Evolutionary conservation across 352 stramenopile species (phyloP).

Genomic region (Discostella stelligera): DNA sequence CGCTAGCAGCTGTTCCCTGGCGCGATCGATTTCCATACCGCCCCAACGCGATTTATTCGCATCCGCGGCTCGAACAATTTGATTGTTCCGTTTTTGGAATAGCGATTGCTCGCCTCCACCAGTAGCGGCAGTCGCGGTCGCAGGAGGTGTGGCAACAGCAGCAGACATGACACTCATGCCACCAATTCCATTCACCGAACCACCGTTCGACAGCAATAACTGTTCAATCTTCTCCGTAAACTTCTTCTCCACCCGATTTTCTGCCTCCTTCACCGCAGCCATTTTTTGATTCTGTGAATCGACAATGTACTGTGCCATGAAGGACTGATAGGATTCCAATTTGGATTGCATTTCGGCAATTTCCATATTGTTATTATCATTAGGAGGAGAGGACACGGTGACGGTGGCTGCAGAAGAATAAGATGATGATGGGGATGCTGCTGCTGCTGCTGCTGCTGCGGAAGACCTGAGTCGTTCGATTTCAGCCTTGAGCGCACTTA

Average conservation of each 20-base stretch:
- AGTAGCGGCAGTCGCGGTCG: neutral
- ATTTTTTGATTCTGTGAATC: constrained; percentile 69
- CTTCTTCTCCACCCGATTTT: constrained; percentile 52
- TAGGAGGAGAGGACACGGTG: neutral
- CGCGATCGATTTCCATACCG: constrained; percentile 35
- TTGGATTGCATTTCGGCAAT: constrained; percentile 45
- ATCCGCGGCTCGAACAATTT: constrained; percentile 17
- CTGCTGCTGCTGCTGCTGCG: no score
- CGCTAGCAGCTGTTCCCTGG: neutral
- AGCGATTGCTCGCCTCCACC: neutral
- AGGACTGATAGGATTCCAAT: constrained; percentile 65
- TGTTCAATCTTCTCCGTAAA: constrained; percentile 53
- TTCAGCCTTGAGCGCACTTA: constrained; percentile 55
- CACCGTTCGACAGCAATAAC: constrained; percentile 14
- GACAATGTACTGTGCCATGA: constrained; percentile 75
- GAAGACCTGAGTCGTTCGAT: constrained; percentile 30
- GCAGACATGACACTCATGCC: neutral
- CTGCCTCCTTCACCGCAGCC: constrained; percentile 51
- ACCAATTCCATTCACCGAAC: neutral
- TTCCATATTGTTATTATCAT: neutral
- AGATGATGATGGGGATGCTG: neutral
- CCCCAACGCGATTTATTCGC: constrained; percentile 37
- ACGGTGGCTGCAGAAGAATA: neutral
- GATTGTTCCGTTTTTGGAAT: constrained; percentile 41
- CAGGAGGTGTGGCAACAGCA: neutral